A percentile compares a stretch with the other conserved stretches of the same genome.
These are phyloP conservation scores for Domatiomyces catenatus DNA, from an alignment of 2,329 filamentous ascomycete species.

Conservation along the genomic window DNA sequence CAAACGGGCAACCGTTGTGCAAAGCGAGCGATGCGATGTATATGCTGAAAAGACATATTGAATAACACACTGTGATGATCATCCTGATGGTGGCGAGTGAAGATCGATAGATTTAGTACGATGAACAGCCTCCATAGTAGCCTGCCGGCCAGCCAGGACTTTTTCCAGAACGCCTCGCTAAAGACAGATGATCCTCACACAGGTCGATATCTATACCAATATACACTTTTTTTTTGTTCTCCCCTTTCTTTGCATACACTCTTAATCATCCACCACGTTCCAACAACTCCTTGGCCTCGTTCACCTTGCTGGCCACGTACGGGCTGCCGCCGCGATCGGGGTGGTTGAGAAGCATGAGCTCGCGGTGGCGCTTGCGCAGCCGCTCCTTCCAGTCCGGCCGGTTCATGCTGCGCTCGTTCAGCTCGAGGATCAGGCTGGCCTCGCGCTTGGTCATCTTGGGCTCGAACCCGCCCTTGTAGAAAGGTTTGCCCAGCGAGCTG, in stretches of 20 bases:
- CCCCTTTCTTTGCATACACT: too few species aligned
- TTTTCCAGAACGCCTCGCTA: not conserved
- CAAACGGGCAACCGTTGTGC: too few species aligned
- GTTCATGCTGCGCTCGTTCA: slow-evolving; percentile 75
- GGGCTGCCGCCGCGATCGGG: slow-evolving; percentile 93
- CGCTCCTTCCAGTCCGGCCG: slow-evolving; percentile 51
- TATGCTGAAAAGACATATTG: too few species aligned
- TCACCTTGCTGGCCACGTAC: slow-evolving; percentile 93
- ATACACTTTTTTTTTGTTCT: not conserved
- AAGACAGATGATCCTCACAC: not conserved
- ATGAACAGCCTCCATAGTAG: not conserved
- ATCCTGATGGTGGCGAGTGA: slow-evolving; percentile 14
- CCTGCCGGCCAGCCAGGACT: not conserved
- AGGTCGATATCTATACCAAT: not conserved
- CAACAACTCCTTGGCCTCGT: slow-evolving; percentile 92
- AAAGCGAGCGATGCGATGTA: too few species aligned
- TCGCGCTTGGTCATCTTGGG: slow-evolving; percentile 84
- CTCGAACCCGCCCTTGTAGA: slow-evolving; percentile 98
- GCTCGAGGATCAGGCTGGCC: slow-evolving; percentile 75
- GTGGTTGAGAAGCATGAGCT: slow-evolving; percentile 93
- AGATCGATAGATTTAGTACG: not conserved
- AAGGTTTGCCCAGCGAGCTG: slow-evolving; percentile 72
- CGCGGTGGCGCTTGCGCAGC: slow-evolving; percentile 85
- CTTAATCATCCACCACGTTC: slow-evolving; percentile 46
- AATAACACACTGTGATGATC: too few species aligned